These are phyloP conservation scores for Suhomyces bribrorum DNA, from an alignment of 1,139 yeast species.

Conservation along the genomic window DNA sequence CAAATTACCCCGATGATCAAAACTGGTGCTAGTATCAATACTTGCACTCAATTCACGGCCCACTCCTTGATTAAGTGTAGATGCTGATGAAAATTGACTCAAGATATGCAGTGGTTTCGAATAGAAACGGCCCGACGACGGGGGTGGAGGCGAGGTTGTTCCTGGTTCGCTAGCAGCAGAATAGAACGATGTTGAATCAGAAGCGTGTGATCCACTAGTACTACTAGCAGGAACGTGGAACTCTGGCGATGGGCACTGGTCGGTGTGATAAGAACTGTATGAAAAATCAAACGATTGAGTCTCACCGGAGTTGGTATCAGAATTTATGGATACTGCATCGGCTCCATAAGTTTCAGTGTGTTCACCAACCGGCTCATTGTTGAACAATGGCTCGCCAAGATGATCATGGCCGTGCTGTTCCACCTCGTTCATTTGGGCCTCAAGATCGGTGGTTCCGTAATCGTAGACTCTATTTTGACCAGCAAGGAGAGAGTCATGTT, in stretches of 20 bases:
- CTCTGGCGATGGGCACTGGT: not conserved
- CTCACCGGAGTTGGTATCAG: not conserved
- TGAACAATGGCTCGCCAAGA: not conserved
- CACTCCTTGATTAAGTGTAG: constrained; percentile 14
- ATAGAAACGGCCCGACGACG: constrained; percentile 12
- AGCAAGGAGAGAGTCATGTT: constrained; percentile 17
- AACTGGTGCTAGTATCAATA: constrained; percentile 26
- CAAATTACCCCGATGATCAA: constrained; percentile 10
- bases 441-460: constrained; percentile 12
- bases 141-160: not conserved
- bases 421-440: constrained; percentile 6
- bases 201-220: constrained; percentile 3
- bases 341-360: too few relatives aligned
- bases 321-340: not conserved
- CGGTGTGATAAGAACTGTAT: not conserved
- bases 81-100: constrained; percentile 21
- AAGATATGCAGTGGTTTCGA: constrained; percentile 32
- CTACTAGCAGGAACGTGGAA: not conserved
- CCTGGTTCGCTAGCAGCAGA: constrained; percentile 16
- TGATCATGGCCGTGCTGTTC: not conserved
- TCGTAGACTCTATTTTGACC: constrained; percentile 18
- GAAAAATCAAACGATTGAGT: not conserved
- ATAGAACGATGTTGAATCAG: constrained; percentile 16
- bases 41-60: constrained; percentile 24
- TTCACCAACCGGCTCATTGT: not conserved